Percentiles rank a stretch among this genome's conserved stretches.
These are phyloP conservation scores for Cutaneotrichosporon dermatis DNA, from an alignment of 1,284 basidiomycete genomes.

Conservation along the genomic window DNA sequence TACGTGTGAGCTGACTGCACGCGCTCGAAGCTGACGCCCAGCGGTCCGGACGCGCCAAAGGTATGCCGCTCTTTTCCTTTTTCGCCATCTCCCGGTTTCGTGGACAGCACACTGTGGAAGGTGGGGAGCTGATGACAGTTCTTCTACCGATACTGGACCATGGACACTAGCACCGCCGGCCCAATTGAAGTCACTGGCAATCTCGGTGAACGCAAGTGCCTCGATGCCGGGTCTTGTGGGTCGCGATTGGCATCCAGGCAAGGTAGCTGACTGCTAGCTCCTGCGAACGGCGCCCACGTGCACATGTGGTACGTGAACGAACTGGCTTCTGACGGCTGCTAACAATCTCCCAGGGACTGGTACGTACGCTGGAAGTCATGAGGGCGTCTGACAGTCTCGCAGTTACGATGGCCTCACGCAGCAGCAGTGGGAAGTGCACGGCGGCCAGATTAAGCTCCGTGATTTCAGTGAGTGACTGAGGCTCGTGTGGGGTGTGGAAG, in stretches of 20 bases:
- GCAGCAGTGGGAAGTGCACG: neutral
- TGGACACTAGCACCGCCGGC: neutral
- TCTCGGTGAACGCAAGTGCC: slow-evolving; percentile 1
- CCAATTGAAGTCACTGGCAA: neutral
- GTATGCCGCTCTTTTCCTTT: too few species aligned
- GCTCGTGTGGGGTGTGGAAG: too few species aligned
- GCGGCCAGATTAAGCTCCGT: neutral
- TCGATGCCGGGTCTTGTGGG: neutral
- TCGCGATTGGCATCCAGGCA: neutral
- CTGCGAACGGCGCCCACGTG: neutral
- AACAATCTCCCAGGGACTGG: too few species aligned
- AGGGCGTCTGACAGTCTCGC: too few species aligned
- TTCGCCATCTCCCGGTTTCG: too few species aligned
- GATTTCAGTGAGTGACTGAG: neutral
- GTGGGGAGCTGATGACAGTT: slow-evolving; percentile 2
- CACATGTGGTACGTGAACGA: slow-evolving; percentile 1
- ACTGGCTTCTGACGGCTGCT: too few species aligned
- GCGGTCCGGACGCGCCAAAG: neutral
- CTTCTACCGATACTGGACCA: neutral
- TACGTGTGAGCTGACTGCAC: neutral
- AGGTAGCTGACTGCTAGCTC: neutral
- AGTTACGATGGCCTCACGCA: neutral
- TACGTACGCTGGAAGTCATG: too few species aligned
- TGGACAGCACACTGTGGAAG: too few species aligned
- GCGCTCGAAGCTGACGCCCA: neutral